Evolutionary conservation across 2,329 filamentous ascomycete genomes (phyloP).

Genomic region (Neoarthrinium moseri): DNA sequence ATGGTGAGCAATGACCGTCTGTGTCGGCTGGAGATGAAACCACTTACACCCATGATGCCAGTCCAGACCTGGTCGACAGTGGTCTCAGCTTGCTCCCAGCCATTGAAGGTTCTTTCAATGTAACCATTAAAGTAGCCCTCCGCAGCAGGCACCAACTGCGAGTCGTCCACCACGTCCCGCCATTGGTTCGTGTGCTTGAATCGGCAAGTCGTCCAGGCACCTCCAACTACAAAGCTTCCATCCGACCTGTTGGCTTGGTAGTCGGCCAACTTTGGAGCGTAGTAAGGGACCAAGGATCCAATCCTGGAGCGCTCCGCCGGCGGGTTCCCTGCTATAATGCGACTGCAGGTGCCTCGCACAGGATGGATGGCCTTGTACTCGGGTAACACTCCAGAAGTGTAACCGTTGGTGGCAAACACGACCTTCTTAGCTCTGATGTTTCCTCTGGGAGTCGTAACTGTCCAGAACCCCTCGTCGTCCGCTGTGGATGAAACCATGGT

Average conservation of each 20-base stretch:
- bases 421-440: constrained; percentile 3
- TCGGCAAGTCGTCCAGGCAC: constrained; percentile 33
- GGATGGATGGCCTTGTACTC: constrained; percentile 9
- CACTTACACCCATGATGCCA: constrained; percentile 25
- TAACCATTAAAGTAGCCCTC: constrained; percentile 40
- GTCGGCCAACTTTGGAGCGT: constrained; percentile 18
- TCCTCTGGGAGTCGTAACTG: constrained; percentile 1
- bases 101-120: constrained; percentile 43
- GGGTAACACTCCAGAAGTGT: constrained; percentile 9
- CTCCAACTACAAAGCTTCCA: constrained; percentile 42
- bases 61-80: constrained; percentile 38
- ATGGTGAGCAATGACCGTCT: neutral
- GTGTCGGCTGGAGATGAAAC: neutral
- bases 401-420: constrained; percentile 12
- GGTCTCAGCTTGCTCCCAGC: constrained; percentile 43
- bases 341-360: constrained; percentile 14
- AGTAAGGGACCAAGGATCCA: constrained; percentile 19
- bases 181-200: constrained; percentile 31
- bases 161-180: constrained; percentile 43
- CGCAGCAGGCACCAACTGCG: constrained; percentile 34
- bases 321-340: constrained; percentile 9
- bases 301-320: constrained; percentile 11
- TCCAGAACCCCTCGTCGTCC: neutral
- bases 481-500: neutral
- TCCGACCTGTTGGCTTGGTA: constrained; percentile 40